Percentiles rank a stretch among this genome's conserved stretches.
Evolutionary conservation across 2,329 filamentous ascomycete species (phyloP).

Genomic region (Aschersonia sp.): DNA sequence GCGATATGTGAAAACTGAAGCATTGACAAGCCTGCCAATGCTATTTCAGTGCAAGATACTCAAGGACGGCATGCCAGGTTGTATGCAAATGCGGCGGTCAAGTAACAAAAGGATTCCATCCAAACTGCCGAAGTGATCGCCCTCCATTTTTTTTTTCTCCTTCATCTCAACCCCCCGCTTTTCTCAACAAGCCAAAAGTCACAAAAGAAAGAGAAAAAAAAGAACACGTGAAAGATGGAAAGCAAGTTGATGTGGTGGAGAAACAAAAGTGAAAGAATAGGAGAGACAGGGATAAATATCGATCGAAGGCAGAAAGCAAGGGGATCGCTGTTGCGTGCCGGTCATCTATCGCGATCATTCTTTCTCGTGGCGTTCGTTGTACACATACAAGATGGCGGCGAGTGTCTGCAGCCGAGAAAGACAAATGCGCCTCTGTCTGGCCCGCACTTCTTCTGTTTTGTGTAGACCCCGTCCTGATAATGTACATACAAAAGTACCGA

Average conservation of each 20-base stretch:
- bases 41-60: no score
- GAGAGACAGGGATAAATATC: neutral
- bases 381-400: neutral
- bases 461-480: slow-evolving; percentile 14
- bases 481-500: slow-evolving; percentile 17
- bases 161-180: no score
- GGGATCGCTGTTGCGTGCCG: neutral
- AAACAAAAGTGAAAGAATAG: neutral
- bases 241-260: neutral
- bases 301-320: neutral
- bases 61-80: no score
- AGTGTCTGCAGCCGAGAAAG: neutral
- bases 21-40: no score
- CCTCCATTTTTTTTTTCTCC: no score
- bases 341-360: neutral
- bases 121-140: no score
- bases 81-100: no score
- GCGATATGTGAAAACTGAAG: no score
- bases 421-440: neutral
- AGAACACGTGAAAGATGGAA: neutral
- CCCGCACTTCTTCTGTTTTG: neutral
- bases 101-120: no score
- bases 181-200: no score
- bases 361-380: neutral
- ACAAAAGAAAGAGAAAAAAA: no score